Evolutionary conservation across 495 filamentous ascomycete genomes (phyloP), one percentile per base, ranked within the genome.

Genomic region (Aspergillus homomorphus): DNA sequence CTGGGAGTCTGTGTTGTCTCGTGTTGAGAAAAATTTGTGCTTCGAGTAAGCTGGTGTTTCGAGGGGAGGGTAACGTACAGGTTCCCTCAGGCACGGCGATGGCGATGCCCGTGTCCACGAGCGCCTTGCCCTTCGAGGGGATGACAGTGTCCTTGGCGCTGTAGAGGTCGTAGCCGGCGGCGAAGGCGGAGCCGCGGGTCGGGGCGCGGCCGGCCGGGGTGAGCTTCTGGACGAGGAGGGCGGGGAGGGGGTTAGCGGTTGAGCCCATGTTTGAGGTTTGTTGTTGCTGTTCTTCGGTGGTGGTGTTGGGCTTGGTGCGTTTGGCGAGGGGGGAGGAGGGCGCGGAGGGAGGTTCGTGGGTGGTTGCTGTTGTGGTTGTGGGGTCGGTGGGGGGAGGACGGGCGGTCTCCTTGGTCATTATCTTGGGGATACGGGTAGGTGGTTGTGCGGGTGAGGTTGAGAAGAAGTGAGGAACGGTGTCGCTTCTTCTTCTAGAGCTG

Each of bases 101-200:
- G 24, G 84, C 82, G 63, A 98, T 86, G 62, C 91, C 94, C 15
- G 94, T 97, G 63, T 95, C 90, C 23, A 96, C 91, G 41, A 96
- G 70, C 3, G 75, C 90, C 75, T 92, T 92, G 51, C 92, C 92
- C 62, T 90, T 80, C 18, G 88, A 85, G 0, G 91, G 91, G 28
- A 98, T 85, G 0, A 80, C 80, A 9, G 89, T 87, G 45, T 86
- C 81, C 63, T 82, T 82, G 4, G 92, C 81, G 50, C 86, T 86
- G 70, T 90, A 98, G 42, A 98, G 63, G 77, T 98, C 94, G 73
- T 97, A 96, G 3, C 94, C 94, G 3, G 94, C 94, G 0, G 93
- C 89, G 65, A 92, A 92, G 33, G 87, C 87, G 63, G 88, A 92
- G 51, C 92, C 93, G 60, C 93, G 83, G 0, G 92, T 98, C 7